phyloP scores from a whole-genome alignment of 2,329 filamentous ascomycete species.

The Microdochium trichocladiopsis region DNA sequence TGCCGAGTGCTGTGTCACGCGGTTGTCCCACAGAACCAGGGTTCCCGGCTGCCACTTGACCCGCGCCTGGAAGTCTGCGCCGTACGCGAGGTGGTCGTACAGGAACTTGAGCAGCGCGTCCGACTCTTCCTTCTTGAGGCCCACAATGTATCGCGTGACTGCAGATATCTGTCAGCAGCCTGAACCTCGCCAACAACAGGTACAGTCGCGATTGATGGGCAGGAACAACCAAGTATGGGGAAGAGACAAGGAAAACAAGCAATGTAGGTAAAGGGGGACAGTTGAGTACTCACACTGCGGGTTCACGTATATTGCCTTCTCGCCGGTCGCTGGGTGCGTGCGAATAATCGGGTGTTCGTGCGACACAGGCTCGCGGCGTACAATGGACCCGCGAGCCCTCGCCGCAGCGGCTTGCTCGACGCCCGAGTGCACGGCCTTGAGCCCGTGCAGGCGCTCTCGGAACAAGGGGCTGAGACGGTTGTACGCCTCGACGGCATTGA shows the following conservation, averaged over 20 bases:
- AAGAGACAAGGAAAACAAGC: not conserved
- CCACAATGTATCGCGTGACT: constrained; percentile 77
- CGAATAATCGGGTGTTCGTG: constrained; percentile 72
- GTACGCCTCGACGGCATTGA: constrained; percentile 74
- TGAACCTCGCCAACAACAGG: not conserved
- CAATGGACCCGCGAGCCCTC: constrained; percentile 59
- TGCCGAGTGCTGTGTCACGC: constrained; percentile 72
- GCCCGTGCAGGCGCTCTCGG: constrained; percentile 70
- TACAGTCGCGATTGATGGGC: not conserved
- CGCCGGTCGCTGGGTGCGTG: constrained; percentile 75
- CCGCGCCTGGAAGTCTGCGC: constrained; percentile 65
- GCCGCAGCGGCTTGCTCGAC: constrained; percentile 72
- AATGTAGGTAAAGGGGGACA: not conserved
- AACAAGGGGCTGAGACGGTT: constrained; percentile 72
- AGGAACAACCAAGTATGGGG: no score
- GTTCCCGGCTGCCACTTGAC: constrained; percentile 75
- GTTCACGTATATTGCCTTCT: constrained; percentile 80
- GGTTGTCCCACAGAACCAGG: constrained; percentile 83
- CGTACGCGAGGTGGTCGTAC: constrained; percentile 66
- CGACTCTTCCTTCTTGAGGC: constrained; percentile 80
- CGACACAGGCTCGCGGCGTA: constrained; percentile 67
- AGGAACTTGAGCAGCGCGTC: constrained; percentile 72
- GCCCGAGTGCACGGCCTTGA: constrained; percentile 76
- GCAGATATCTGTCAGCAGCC: constrained; percentile 2
- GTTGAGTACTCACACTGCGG: constrained; percentile 60